Evolutionary conservation across 805 yeast species (phyloP), one percentile per base, ranked within the genome.

Genomic region (Alloascoidea hylecoeti): DNA sequence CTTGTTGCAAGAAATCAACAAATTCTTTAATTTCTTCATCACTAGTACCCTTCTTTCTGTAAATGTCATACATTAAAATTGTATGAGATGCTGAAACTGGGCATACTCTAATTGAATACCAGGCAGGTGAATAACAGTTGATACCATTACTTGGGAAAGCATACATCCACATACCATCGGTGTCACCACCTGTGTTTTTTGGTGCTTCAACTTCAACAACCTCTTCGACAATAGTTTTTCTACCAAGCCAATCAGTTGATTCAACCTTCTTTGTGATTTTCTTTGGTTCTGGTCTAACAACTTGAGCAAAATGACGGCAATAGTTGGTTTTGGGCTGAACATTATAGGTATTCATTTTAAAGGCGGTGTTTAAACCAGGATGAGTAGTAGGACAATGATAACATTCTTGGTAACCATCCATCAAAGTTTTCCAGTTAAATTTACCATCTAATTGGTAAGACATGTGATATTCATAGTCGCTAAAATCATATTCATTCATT

Each of bases 321-420:
- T 71, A 71, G 49, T 71, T 64, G 28, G 60, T 61, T 54, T 67
- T 71, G 42, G 78, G 78, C 27, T 67, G 75, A 40, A 73, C 80
- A 44, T 70, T 68, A 52, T 73, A 73, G n/a, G 80, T 73, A 47
- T 68, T 74, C 77, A 73, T 73, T 46, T 57, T 64, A 57, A 73
- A 73, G 9, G 78, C 76, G 19, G 66, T 50, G 37, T 64, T 61
- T 42, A 73, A 57, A 15, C 78, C 78, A 3, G 78, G 78, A 46
- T 73, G 80, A 1, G 78, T 78, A 6, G 78, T 73, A 34, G 80
- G 79, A 52, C 79, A 73, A 51, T 73, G 80, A 55, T 73, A 73
- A 47, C 79, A 73, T 54, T 73, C 79, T 56, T 73, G 78, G 55
- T 73, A 73, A 5, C 80, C 78, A 47, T 73, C 79, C 77, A 73